Evolutionary conservation across 1,139 yeast species (phyloP).

Genomic region (Suhomyces panamericanus): DNA sequence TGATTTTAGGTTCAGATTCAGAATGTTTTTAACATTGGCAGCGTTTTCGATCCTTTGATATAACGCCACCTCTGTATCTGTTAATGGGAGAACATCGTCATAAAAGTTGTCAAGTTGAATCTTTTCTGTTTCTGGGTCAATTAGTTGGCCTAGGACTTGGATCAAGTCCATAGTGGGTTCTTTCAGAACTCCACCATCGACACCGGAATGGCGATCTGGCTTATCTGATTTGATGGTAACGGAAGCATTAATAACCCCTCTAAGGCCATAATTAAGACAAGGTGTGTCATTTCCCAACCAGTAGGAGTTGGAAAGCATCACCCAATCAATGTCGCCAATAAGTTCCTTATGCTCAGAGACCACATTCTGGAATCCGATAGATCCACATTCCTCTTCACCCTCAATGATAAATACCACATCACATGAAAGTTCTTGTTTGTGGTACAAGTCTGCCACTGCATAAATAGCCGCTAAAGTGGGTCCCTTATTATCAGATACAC

Average conservation of each 20-base stretch:
- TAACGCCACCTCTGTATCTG: constrained; percentile 53
- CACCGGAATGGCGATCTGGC: constrained; percentile 95
- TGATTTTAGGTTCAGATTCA: constrained; percentile 44
- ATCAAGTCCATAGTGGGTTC: constrained; percentile 91
- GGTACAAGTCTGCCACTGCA: constrained; percentile 75
- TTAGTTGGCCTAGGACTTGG: constrained; percentile 63
- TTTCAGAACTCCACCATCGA: constrained; percentile 86
- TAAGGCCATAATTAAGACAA: constrained; percentile 87
- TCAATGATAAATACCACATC: constrained; percentile 86
- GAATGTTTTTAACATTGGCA: constrained; percentile 22
- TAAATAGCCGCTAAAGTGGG: constrained; percentile 88
- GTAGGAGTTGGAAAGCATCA: constrained; percentile 83
- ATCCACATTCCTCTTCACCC: constrained; percentile 96
- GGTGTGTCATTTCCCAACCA: constrained; percentile 92
- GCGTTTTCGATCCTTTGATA: constrained; percentile 62
- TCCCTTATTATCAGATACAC: constrained; percentile 93
- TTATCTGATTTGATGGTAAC: constrained; percentile 66
- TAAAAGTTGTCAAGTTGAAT: constrained; percentile 72
- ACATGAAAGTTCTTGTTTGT: constrained; percentile 52
- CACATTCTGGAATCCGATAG: constrained; percentile 76
- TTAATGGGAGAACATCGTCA: constrained; percentile 59
- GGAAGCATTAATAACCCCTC: constrained; percentile 87
- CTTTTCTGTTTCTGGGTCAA: constrained; percentile 45
- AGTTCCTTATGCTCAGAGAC: constrained; percentile 49
- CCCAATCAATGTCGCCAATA: constrained; percentile 82